Conservation (phyloP, 768 basidiomycete species). For the Hericium alpestre region DNA sequence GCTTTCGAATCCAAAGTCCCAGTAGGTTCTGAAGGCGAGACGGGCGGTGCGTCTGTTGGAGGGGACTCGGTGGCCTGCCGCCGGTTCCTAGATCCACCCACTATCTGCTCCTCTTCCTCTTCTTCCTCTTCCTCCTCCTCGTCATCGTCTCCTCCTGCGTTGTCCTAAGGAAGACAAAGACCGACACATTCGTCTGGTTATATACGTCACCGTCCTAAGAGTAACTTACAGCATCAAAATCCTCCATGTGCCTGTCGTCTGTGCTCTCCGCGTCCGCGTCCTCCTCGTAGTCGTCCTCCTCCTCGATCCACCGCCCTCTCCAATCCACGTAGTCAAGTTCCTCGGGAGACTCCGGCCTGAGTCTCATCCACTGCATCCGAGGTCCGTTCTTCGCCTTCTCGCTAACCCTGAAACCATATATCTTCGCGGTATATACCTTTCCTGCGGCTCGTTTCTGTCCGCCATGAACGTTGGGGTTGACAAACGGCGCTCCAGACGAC, state of each 20-base stretch:
- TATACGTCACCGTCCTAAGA: neutral
- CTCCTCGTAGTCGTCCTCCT: constrained; percentile 61
- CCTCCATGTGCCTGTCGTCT: constrained; percentile 71
- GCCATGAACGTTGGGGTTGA: constrained; percentile 82
- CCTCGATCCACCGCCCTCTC: constrained; percentile 82
- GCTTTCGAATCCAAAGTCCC: too few species aligned
- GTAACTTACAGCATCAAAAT: constrained; percentile 66
- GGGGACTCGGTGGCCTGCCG: neutral
- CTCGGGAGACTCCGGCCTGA: constrained; percentile 69
- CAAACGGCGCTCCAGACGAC: constrained; percentile 43
- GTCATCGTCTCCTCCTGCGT: constrained; percentile 35
- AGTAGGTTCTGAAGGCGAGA: too few species aligned
- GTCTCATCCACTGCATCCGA: constrained; percentile 91
- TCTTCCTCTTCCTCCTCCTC: constrained; percentile 47
- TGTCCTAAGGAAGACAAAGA: constrained; percentile 19
- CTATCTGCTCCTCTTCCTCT: constrained; percentile 29
- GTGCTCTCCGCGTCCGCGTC: constrained; percentile 31
- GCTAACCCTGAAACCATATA: constrained; percentile 96
- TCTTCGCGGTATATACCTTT: constrained; percentile 80
- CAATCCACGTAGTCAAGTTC: constrained; percentile 86
- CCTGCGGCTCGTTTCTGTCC: constrained; percentile 84
- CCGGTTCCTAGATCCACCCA: constrained; percentile 1
- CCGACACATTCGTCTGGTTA: neutral
- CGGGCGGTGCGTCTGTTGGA: neutral
- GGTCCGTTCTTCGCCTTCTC: constrained; percentile 92